These are phyloP conservation scores for Plasmodium knowlesi DNA, from an alignment of 169 alveolate genomes.

Conservation along the genomic window DNA sequence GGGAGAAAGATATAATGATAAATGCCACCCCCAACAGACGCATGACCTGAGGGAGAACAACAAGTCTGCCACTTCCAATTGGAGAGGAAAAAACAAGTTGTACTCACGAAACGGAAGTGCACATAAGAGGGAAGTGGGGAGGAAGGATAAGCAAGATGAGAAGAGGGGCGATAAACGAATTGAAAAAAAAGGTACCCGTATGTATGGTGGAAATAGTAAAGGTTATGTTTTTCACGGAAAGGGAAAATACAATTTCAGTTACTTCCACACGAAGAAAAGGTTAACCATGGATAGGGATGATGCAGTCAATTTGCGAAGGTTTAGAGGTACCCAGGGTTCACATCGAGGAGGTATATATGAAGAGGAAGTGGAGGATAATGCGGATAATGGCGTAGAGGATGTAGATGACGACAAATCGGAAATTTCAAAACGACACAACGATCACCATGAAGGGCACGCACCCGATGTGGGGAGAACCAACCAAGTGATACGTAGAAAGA, in stretches of 20 bases:
- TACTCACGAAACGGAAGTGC: not conserved
- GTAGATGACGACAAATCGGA: not conserved
- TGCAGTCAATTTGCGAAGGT: not conserved
- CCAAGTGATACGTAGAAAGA: not conserved
- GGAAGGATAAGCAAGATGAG: not conserved
- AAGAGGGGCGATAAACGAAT: not conserved
- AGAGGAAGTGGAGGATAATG: not conserved
- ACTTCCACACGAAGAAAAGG: conserved; percentile 39
- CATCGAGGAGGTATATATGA: not conserved
- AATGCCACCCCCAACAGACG: not conserved
- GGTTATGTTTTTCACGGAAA: conserved; percentile 4
- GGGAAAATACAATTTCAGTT: conserved; percentile 53
- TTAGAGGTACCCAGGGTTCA: not conserved
- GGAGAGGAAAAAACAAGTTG: not conserved
- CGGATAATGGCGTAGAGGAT: not conserved
- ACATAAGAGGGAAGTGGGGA: not conserved
- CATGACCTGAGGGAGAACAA: not conserved
- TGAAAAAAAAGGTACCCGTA: not conserved
- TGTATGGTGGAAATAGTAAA: not conserved
- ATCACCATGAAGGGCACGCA: not conserved
- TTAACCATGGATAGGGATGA: not conserved
- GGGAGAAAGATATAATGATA: not conserved
- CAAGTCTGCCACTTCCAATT: not conserved
- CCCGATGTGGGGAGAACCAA: not conserved
- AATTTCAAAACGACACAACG: not conserved